phyloP scores from a whole-genome alignment of 2,329 filamentous ascomycete species.

The Talaromyces amestolkiae region DNA sequence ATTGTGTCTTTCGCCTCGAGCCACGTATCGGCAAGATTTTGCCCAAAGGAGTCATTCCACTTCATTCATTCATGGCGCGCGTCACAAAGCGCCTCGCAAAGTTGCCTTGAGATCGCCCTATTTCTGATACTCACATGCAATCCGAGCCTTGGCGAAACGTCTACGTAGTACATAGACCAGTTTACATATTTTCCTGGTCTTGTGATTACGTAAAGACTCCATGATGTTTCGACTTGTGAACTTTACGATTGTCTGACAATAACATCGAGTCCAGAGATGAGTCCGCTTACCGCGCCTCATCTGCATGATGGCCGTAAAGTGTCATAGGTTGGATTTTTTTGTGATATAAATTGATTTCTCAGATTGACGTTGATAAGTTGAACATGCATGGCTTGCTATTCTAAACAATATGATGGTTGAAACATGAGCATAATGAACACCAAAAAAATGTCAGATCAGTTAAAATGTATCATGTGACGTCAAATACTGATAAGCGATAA shows the following conservation, averaged over 20 bases:
- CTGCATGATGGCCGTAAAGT: background rate
- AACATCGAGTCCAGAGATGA: background rate
- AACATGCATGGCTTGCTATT: background rate
- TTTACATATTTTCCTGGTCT: background rate
- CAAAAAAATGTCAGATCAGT: background rate
- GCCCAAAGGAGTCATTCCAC: background rate
- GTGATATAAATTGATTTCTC: no score
- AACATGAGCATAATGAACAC: background rate
- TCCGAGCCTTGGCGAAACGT: background rate
- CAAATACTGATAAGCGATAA: conserved; percentile 9
- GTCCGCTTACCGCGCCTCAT: background rate
- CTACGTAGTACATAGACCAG: background rate
- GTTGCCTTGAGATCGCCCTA: background rate
- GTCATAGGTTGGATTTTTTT: no score
- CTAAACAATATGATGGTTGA: background rate
- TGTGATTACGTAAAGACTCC: background rate
- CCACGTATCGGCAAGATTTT: background rate
- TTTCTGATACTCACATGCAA: background rate
- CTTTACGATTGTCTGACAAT: background rate
- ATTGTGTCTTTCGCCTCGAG: background rate
- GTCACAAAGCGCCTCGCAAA: background rate
- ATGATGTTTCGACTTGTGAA: background rate
- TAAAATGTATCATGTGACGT: conserved; percentile 7
- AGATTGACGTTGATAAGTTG: background rate
- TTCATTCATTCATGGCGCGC: background rate